Conservation (phyloP, 805 yeast genomes). For the Candida xiaguanensis region DNA sequence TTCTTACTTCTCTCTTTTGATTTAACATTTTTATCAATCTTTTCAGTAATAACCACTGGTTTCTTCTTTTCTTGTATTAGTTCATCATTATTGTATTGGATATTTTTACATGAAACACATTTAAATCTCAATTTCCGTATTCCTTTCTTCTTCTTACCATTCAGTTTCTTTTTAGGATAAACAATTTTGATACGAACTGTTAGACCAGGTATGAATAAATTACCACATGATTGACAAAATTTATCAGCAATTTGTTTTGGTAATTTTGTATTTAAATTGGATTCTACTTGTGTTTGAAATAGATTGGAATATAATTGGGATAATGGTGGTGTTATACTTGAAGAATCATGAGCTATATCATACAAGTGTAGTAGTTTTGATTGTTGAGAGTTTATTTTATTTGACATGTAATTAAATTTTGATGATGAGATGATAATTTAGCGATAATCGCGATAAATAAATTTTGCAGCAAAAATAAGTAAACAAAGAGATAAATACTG, state of each 20-base stretch:
- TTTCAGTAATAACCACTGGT: neutral
- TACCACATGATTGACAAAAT: conserved; percentile 31
- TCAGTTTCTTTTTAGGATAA: conserved; percentile 12
- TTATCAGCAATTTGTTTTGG: conserved; percentile 18
- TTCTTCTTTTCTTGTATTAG: conserved; percentile 6
- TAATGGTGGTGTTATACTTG: conserved; percentile 12
- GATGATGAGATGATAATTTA: conserved; percentile 1
- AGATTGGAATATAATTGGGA: conserved; percentile 21
- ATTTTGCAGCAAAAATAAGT: neutral
- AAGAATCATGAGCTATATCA: conserved; percentile 26
- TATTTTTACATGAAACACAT: conserved; percentile 11
- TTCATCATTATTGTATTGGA: conserved; percentile 6
- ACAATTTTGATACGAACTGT: conserved; percentile 20
- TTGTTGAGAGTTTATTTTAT: conserved; percentile 14
- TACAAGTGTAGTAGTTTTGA: conserved; percentile 22
- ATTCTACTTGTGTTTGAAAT: conserved; percentile 18
- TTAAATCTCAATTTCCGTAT: conserved; percentile 8
- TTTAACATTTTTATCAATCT: conserved; percentile 2
- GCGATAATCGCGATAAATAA: neutral
- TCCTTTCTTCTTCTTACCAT: neutral
- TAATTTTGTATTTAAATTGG: conserved; percentile 27
- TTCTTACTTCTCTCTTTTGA: conserved; percentile 44
- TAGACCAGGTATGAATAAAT: conserved; percentile 32
- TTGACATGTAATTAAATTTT: neutral
- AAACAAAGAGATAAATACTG: no score